phyloP scores from a whole-genome alignment of 139 green algal genomes.

The Picochlorum sp. region DNA sequence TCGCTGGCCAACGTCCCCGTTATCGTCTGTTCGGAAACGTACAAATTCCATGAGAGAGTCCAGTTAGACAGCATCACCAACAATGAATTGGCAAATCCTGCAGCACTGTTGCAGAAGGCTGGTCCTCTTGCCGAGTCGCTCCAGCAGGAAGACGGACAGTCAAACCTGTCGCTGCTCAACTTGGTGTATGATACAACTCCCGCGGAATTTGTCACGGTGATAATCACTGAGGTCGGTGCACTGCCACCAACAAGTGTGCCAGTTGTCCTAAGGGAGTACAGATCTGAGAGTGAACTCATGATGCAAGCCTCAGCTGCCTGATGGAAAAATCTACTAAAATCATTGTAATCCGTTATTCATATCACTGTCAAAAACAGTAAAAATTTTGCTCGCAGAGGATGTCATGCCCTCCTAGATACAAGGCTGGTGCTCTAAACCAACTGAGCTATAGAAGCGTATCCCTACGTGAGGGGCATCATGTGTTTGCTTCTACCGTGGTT shows the following conservation, averaged over 20 bases:
- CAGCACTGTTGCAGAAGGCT: conserved; percentile 29
- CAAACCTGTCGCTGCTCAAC: conserved; percentile 51
- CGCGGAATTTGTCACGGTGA: conserved; percentile 79
- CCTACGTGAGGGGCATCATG: no score
- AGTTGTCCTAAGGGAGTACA: conserved; percentile 82
- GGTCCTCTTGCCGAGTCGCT: not conserved
- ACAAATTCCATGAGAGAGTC: conserved; percentile 83
- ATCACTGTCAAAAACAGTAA: no score
- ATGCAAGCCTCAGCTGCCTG: not conserved
- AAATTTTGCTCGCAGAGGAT: no score
- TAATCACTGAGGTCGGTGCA: conserved; percentile 89
- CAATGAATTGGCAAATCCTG: conserved; percentile 90
- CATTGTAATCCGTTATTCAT: no score
- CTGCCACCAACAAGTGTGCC: conserved; percentile 85
- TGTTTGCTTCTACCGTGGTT: no score
- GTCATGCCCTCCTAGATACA: no score
- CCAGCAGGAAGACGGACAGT: not conserved
- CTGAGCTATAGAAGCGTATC: no score
- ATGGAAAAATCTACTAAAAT: no score
- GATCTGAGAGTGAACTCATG: conserved; percentile 10
- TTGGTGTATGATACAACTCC: conserved; percentile 93
- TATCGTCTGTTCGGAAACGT: conserved; percentile 86
- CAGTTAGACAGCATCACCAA: conserved; percentile 86
- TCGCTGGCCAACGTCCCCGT: conserved; percentile 65
- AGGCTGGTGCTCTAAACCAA: no score